Base-by-base conservation (phyloP, 2,329 filamentous ascomycete species). In the Exophiala sideris region DNA sequence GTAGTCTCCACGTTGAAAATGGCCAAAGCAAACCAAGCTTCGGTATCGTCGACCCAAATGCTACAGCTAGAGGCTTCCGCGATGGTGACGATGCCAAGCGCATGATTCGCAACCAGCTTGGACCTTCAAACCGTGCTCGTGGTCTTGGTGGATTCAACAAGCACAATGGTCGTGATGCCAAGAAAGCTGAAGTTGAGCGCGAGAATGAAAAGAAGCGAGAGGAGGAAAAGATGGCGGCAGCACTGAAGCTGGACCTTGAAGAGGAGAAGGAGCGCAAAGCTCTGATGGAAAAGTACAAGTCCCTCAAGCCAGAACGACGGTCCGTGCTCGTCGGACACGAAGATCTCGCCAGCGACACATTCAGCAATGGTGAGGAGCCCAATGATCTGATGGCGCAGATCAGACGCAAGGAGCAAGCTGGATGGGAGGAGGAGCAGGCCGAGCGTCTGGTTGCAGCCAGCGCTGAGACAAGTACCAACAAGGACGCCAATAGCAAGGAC, bases 1-100 rank as follows among this genome's bases (percentile, higher is more conserved):
- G 66, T 1, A 71, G 68, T 44, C 52, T 73, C 7, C 51, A 49
- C 5, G 54, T 58, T 18, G 52, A 49, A 12, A 39, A 39, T 42
- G 57, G 57, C 12, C 35, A 45, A n/a, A 57, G 44, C 41, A 48
- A 20, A 29, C 48, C 52, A 20, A 55, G 51, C 49, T 57, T 44
- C 38, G 54, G 54, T 6, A 48, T 60, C 14, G 29, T 29, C 12
- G 56, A 60, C 33, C 32, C 41, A 20, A 48, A 39, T 9, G 48
- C 32, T 18, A n/a, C 42, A 18, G n/a, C 39, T 11, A 36, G 48
- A 41, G 46, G 29, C 12, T 47, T 44, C 41, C 50, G 34, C 14
- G 38, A 41, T n/a, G 38, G 45, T 32, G 50, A 53, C 5, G 35
- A 48, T 35, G 45, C 50, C 20, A 53, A 45, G 16, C 50, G 52